Base-by-base conservation (phyloP, 2,329 filamentous ascomycete genomes). In the Geosmithia flava region DNA sequence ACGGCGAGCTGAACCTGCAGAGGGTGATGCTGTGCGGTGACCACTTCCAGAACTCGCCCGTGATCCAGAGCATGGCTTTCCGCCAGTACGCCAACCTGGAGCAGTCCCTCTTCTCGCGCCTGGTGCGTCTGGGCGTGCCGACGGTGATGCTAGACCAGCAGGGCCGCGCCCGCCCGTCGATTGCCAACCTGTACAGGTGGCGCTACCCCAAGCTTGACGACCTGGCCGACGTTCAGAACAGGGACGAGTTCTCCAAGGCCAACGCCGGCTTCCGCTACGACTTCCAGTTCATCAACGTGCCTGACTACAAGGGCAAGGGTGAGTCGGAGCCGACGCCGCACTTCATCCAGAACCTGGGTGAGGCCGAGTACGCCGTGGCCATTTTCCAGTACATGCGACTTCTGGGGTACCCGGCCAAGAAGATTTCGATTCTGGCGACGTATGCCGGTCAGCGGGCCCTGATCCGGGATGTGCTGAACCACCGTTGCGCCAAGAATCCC, bases 341-440 rank as follows among this genome's bases (percentile, higher is more conserved):
- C 65, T 98, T 95, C 63, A 84, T 97, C 48, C 91, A 97, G 63
- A 98, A 98, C 58, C 68, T 97, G 43, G 93, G 93, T 44, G 93
- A 98, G 67, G 93, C 93, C 2, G 94, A 98, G 67, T 98, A 97
- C 62, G 86, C 89, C 2, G 93, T 97, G 23, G 93, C 93, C 3
- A 76, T 98, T 29, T 98, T 83, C 67, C 89, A 95, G 68, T 98
- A 97, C 63, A 97, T 98, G 93, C 83, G 93, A 19, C 72, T 98
- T 19, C 79, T 98, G 4, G 93, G 91, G 17, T 98, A 98, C 56
- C 87, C 93, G 5, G 85, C 87, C 1, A 64, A 69, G 17, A 79
- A 84, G 59, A 96, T 98, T 57, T 87, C 80, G 45, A 95, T 98
- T 51, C 72, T 98, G 48, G 85, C 90, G 2, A 95, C 91, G 0